Evolutionary conservation across 257 asterid species (phyloP).

Genomic region (Lycium ferocissimum): DNA sequence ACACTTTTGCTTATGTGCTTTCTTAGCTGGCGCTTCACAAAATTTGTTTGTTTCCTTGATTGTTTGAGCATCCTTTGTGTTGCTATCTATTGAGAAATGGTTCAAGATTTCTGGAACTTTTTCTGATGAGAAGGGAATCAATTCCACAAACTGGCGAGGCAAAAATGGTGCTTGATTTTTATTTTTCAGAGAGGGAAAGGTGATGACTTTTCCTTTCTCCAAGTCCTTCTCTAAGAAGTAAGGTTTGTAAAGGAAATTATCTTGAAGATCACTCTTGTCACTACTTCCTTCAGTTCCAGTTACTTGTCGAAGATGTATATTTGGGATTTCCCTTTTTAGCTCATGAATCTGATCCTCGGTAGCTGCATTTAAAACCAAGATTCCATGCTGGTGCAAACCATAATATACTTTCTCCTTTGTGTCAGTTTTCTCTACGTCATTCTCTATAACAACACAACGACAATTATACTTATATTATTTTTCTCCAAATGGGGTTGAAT

Average conservation of each 20-base stretch:
- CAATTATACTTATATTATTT: background rate
- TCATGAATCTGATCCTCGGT: background rate
- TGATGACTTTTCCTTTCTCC: constrained; percentile 21
- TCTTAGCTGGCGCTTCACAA: constrained; percentile 9
- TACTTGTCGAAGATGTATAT: background rate
- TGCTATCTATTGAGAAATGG: constrained; percentile 23
- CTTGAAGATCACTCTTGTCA: constrained; percentile 1
- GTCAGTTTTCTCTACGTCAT: background rate
- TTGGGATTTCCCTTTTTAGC: background rate
- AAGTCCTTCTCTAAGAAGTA: constrained; percentile 29
- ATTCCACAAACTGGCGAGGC: constrained; percentile 33
- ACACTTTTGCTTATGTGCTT: constrained; percentile 3
- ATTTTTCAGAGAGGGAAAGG: constrained; percentile 11
- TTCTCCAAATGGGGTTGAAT: background rate
- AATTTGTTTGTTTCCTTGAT: constrained; percentile 10
- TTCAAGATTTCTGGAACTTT: constrained; percentile 24
- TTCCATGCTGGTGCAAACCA: background rate
- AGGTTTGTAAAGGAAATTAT: background rate
- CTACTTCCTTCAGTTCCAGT: background rate
- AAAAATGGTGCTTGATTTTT: background rate
- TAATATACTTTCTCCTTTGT: background rate
- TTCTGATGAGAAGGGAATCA: constrained; percentile 29
- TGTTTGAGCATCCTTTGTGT: constrained; percentile 14
- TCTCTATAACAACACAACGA: background rate
- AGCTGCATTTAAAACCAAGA: background rate